Conservation (phyloP, 2,329 filamentous ascomycete species). For the Sclerotiophoma versabilis region DNA sequence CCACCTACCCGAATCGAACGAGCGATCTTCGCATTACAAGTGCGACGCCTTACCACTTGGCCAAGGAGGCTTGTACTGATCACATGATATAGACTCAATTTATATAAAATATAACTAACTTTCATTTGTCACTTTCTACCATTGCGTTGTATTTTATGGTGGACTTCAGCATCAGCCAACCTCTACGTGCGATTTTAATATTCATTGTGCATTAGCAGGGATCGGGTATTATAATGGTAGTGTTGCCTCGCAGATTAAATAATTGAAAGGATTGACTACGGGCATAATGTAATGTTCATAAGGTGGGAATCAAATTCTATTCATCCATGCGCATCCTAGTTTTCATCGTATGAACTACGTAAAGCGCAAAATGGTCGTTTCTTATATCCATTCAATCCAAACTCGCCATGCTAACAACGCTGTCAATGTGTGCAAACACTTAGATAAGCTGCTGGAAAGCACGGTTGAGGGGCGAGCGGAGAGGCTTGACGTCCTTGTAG, state of each 20-base stretch:
- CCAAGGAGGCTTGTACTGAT: slow-evolving; percentile 18
- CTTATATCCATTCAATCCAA: slow-evolving; percentile 19
- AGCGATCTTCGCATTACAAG: slow-evolving; percentile 27
- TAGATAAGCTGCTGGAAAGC: slow-evolving; percentile 98
- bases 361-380: slow-evolving; percentile 24
- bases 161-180: not conserved
- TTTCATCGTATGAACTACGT: slow-evolving; percentile 25
- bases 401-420: slow-evolving; percentile 1
- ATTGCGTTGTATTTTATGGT: too few relatives aligned
- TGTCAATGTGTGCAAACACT: slow-evolving; percentile 30
- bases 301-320: slow-evolving; percentile 35
- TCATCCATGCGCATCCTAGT: slow-evolving; percentile 22
- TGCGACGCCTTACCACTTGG: slow-evolving; percentile 26
- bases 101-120: not conserved
- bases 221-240: too few relatives aligned
- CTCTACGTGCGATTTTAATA: too few relatives aligned
- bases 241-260: too few relatives aligned
- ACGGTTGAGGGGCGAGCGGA: slow-evolving; percentile 94
- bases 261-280: not conserved
- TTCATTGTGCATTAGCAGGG: too few relatives aligned
- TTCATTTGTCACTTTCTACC: not conserved
- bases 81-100: not conserved
- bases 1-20: slow-evolving; percentile 25
- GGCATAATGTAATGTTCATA: not conserved
- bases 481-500: slow-evolving; percentile 89